Evolutionary conservation across 352 stramenopile genomes (phyloP).

Genomic region (Globisporangium parvum): DNA sequence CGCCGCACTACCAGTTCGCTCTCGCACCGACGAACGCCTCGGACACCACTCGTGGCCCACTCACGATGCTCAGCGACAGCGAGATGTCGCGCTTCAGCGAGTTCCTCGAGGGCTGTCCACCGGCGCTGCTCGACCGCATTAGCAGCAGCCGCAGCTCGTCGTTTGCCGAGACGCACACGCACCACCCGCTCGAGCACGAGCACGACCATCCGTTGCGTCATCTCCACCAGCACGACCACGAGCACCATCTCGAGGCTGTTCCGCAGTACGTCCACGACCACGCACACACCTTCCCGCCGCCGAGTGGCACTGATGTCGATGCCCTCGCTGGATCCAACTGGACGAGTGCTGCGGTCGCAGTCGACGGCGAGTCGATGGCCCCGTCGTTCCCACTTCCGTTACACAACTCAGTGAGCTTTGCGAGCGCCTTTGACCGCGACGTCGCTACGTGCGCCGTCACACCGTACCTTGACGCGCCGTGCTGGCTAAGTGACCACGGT

Average conservation of each 20-base stretch:
- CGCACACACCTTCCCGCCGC: background rate
- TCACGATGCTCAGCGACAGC: constrained; percentile 7
- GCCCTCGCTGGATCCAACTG: background rate
- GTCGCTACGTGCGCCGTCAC: background rate
- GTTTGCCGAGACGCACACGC: background rate
- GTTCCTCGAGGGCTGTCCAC: constrained; percentile 5
- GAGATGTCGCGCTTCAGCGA: constrained; percentile 9
- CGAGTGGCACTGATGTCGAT: background rate
- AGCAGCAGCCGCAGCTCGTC: background rate
- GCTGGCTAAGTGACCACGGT: constrained; percentile 2
- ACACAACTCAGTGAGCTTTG: background rate
- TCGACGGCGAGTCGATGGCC: background rate
- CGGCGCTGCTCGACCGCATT: background rate
- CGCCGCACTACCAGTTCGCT: background rate
- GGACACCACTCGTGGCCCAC: background rate
- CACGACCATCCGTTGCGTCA: background rate
- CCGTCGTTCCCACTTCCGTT: background rate
- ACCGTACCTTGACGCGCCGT: constrained; percentile 7
- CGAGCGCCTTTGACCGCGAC: constrained; percentile 2
- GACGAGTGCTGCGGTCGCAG: background rate
- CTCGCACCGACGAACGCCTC: background rate
- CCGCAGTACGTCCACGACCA: background rate
- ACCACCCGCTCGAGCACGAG: background rate
- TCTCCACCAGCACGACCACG: background rate
- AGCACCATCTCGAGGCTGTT: background rate